Evolutionary conservation across 805 yeast species (phyloP).

Genomic region (Saitoella complicata): DNA sequence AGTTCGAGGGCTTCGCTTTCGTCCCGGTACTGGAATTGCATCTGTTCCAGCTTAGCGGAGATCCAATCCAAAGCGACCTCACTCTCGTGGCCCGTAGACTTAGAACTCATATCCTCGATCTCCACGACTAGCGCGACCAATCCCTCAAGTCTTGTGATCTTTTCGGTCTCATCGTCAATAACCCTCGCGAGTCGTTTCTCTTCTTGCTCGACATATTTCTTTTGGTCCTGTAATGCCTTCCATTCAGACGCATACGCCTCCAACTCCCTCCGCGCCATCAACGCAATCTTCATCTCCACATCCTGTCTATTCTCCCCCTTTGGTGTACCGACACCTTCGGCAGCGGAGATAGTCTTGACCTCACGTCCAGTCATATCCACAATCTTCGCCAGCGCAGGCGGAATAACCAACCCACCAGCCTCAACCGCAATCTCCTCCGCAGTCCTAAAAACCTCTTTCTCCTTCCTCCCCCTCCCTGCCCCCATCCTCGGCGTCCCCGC

Average conservation of each 20-base stretch:
- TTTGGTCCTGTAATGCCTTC: conserved; percentile 10
- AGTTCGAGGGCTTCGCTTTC: conserved; percentile 11
- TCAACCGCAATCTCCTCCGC: conserved; percentile 16
- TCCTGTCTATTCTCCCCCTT: conserved; percentile 2
- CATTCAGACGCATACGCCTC: conserved; percentile 13
- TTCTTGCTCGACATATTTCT: conserved; percentile 6
- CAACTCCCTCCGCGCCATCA: conserved; percentile 10
- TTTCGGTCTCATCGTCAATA: conserved; percentile 7
- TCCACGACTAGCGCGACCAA: conserved; percentile 16
- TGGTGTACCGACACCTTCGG: neutral
- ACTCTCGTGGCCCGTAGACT: conserved; percentile 17
- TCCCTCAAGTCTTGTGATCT: conserved; percentile 17
- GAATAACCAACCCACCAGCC: conserved; percentile 17
- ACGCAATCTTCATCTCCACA: conserved; percentile 5
- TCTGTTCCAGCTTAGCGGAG: conserved; percentile 12
- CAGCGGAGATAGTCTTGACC: conserved; percentile 8
- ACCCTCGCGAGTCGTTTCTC: conserved; percentile 4
- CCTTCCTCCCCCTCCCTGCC: conserved; percentile 2
- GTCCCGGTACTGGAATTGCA: conserved; percentile 12
- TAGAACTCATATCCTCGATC: conserved; percentile 7
- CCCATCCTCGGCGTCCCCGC: conserved; percentile 1
- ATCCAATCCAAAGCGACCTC: conserved; percentile 6
- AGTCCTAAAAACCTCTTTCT: conserved; percentile 15
- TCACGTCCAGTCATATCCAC: conserved; percentile 15
- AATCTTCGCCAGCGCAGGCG: conserved; percentile 9